Conservation (phyloP, 139 green algal species). For the Ettlia oleoabundans region DNA sequence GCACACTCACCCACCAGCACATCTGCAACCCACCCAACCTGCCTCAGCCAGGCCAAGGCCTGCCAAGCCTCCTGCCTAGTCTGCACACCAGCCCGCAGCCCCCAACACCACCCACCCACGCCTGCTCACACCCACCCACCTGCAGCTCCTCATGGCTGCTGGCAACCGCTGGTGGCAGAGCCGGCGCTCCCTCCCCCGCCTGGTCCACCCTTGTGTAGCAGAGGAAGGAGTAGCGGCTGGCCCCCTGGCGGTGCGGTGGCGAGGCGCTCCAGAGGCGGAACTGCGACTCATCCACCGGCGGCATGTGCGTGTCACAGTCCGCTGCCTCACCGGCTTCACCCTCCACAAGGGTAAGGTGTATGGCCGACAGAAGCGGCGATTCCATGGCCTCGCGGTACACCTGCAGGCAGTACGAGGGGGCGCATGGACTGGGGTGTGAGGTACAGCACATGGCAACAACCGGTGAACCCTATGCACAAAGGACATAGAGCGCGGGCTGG, state of each 20-base stretch:
- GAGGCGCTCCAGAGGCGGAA: constrained; percentile 80
- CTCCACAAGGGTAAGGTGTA: constrained; percentile 89
- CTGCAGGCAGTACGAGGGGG: neutral
- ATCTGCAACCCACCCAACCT: too few species aligned
- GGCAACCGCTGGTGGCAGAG: constrained; percentile 60
- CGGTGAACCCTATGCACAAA: neutral
- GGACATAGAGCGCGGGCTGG: too few species aligned
- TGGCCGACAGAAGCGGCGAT: constrained; percentile 73
- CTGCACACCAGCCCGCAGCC: neutral
- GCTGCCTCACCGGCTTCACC: constrained; percentile 63
- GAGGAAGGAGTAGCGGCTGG: constrained; percentile 73
- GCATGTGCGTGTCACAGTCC: constrained; percentile 94
- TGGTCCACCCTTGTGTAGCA: constrained; percentile 66
- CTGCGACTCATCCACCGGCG: constrained; percentile 59
- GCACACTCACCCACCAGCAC: too few species aligned
- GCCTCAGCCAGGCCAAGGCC: too few species aligned
- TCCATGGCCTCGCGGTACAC: constrained; percentile 72
- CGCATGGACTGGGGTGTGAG: neutral
- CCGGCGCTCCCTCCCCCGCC: constrained; percentile 24
- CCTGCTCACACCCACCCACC: constrained; percentile 44
- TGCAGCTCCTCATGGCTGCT: constrained; percentile 89
- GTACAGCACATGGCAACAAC: neutral
- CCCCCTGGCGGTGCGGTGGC: constrained; percentile 54
- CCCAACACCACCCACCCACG: neutral
- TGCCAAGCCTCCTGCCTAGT: neutral